These are phyloP conservation scores for Phaeodactylum tricornutum DNA, from an alignment of 108 stramenopile genomes.

Conservation along the genomic window DNA sequence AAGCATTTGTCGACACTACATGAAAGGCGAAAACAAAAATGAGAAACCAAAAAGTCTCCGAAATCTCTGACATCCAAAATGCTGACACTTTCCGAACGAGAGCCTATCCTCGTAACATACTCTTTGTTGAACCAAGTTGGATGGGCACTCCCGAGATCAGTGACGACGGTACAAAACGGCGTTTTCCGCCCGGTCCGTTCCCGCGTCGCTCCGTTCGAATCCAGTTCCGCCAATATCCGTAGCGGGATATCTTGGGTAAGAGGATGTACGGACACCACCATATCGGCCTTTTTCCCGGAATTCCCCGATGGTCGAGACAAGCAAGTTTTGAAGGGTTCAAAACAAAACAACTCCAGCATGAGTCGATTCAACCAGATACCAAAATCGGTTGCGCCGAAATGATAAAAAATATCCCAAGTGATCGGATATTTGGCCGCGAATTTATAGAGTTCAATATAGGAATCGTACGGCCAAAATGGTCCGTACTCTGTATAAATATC, in stretches of 20 bases:
- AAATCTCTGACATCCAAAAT: not conserved
- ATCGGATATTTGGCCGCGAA: slow-evolving; percentile 69
- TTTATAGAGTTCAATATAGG: slow-evolving; percentile 59
- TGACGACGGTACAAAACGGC: slow-evolving; percentile 95
- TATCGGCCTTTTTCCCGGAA: slow-evolving; percentile 53
- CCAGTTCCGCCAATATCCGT: slow-evolving; percentile 54
- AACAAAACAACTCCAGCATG: slow-evolving; percentile 40
- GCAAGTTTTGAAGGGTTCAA: slow-evolving; percentile 37
- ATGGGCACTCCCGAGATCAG: slow-evolving; percentile 92
- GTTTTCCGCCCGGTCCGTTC: slow-evolving; percentile 20
- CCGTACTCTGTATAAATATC: slow-evolving; percentile 83
- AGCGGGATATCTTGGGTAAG: slow-evolving; percentile 88
- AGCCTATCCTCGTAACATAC: too few species aligned
- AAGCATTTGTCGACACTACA: slow-evolving; percentile 82
- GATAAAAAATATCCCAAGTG: slow-evolving; percentile 67
- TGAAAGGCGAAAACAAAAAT: too few species aligned
- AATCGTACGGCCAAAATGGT: slow-evolving; percentile 67
- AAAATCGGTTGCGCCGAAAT: slow-evolving; percentile 60
- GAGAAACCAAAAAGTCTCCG: not conserved
- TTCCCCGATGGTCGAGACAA: slow-evolving; percentile 33
- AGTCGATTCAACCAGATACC: slow-evolving; percentile 58
- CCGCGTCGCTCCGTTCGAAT: slow-evolving; percentile 25
- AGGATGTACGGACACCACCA: slow-evolving; percentile 95
- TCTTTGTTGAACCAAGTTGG: slow-evolving; percentile 89
- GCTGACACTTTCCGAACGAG: slow-evolving; percentile 6